Conservation (phyloP, 371 early-diverging fungal species). For the Capniomyces stellatus region DNA sequence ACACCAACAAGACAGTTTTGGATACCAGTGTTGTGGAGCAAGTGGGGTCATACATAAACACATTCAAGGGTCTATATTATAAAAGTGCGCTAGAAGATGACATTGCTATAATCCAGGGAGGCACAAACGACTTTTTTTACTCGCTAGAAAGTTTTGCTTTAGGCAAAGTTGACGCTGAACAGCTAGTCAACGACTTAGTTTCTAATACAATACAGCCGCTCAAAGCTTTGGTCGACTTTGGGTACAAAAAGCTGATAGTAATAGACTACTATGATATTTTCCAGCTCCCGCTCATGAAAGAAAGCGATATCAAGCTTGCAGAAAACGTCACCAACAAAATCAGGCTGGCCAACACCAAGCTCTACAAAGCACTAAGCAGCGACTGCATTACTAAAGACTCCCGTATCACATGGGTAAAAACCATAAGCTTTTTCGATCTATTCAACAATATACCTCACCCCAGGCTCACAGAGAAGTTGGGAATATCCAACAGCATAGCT, state of each 20-base stretch:
- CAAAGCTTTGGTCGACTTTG: neutral
- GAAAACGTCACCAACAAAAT: too few species aligned
- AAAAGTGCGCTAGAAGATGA: conserved; percentile 1
- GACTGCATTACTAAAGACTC: neutral
- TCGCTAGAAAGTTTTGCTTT: neutral
- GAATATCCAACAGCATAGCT: neutral
- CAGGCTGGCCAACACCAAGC: too few species aligned
- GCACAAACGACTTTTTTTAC: conserved; percentile 8
- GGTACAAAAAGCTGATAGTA: conserved; percentile 5
- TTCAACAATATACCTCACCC: neutral
- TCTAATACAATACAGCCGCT: neutral
- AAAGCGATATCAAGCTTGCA: neutral
- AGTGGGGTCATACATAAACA: conserved; percentile 1
- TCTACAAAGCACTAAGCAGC: too few species aligned
- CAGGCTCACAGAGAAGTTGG: too few species aligned
- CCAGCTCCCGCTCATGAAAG: neutral
- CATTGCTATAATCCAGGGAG: conserved; percentile 8
- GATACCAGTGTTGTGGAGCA: conserved; percentile 5
- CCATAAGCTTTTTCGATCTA: neutral
- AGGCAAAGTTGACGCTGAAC: neutral
- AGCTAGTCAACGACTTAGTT: neutral
- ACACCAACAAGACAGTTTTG: neutral
- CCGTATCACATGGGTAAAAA: neutral
- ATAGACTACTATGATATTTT: conserved; percentile 3
- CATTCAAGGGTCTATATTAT: neutral